These are phyloP conservation scores for Hypoxylon sp. DNA, from an alignment of 2,329 filamentous ascomycete genomes.

Conservation along the genomic window DNA sequence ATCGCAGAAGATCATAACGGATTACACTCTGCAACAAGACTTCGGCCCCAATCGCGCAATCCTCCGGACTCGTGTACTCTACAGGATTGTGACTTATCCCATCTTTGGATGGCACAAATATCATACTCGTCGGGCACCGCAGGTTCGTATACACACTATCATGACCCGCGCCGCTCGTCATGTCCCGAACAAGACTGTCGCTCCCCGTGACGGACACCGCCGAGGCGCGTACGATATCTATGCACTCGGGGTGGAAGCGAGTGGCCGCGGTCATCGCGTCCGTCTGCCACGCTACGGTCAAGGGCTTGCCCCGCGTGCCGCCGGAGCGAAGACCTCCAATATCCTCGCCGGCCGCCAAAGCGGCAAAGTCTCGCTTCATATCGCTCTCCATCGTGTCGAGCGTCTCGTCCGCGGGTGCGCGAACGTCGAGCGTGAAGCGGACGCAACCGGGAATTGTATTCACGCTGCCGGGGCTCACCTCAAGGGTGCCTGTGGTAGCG, in stretches of 20 bases:
- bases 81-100: conserved; percentile 44
- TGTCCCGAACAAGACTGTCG: conserved; percentile 25
- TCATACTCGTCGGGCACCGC: conserved; percentile 48
- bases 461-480: conserved; percentile 30
- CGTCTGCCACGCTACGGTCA: conserved; percentile 27
- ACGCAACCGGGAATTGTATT: conserved; percentile 28
- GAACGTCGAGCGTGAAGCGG: conserved; percentile 18
- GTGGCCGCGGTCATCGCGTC: conserved; percentile 38
- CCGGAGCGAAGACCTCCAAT: not conserved
- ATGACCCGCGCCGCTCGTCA: conserved; percentile 42
- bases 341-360: conserved; percentile 17
- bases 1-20: not conserved
- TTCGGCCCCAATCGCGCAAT: conserved; percentile 17
- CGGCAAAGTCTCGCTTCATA: conserved; percentile 11
- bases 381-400: conserved; percentile 30
- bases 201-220: conserved; percentile 40
- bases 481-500: conserved; percentile 39
- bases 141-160: conserved; percentile 48
- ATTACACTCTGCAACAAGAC: not conserved
- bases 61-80: conserved; percentile 41
- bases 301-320: not conserved
- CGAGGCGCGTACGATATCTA: conserved; percentile 38
- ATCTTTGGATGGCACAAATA: conserved; percentile 47
- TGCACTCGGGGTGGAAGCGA: conserved; percentile 41
- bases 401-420: conserved; percentile 21